phyloP scores from a whole-genome alignment of 2,329 filamentous ascomycete genomes.

The Pyrenochaeta sp. region DNA sequence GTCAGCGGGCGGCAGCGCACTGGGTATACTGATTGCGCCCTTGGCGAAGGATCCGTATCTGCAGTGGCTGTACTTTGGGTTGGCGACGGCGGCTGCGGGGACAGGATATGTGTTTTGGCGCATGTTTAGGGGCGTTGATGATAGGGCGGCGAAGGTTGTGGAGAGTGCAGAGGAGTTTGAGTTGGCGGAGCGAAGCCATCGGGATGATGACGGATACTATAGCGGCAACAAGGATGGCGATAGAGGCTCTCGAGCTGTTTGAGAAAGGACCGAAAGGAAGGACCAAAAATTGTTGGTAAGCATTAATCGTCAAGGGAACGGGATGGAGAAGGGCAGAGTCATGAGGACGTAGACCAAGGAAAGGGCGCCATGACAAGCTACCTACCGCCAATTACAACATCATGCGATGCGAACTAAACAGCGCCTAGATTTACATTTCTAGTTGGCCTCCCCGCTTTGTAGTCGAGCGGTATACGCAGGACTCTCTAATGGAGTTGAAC shows the following conservation, averaged over 20 bases:
- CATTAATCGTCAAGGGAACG: too few relatives aligned
- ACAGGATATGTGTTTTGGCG: constrained; percentile 64
- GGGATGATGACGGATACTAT: constrained; percentile 7
- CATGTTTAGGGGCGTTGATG: constrained; percentile 48
- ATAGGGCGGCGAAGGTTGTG: constrained; percentile 1
- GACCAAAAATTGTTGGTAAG: too few relatives aligned
- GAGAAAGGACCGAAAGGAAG: background rate
- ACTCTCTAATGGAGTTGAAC: too few relatives aligned
- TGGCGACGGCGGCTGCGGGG: constrained; percentile 60
- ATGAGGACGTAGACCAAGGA: too few relatives aligned
- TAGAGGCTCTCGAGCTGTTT: background rate
- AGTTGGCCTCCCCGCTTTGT: background rate
- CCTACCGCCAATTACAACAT: too few relatives aligned
- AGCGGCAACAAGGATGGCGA: constrained; percentile 3
- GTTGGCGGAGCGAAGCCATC: constrained; percentile 6
- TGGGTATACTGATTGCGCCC: constrained; percentile 70
- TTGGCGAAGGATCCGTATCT: constrained; percentile 70
- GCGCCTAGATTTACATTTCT: background rate
- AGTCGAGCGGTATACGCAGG: background rate
- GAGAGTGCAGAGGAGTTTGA: constrained; percentile 26
- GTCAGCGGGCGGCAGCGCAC: constrained; percentile 65
- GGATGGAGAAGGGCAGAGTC: too few relatives aligned
- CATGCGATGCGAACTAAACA: too few relatives aligned
- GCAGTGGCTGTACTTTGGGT: constrained; percentile 70
- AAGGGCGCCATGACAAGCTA: too few relatives aligned